These are phyloP conservation scores for Paracoccidioides lutzii DNA, from an alignment of 2,329 filamentous ascomycete genomes.

Conservation along the genomic window DNA sequence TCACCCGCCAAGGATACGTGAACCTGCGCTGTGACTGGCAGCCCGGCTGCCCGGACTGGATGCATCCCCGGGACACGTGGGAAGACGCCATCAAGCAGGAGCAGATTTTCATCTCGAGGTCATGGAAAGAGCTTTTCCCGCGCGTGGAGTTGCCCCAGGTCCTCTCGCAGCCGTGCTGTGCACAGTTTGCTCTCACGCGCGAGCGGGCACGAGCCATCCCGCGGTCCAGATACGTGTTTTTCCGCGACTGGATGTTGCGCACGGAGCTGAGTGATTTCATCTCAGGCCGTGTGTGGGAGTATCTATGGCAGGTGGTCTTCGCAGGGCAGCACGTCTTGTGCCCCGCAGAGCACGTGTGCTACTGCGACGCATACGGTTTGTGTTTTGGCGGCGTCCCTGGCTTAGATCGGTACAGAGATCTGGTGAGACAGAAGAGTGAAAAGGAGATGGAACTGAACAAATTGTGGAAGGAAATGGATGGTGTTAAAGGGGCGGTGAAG, in stretches of 20 bases:
- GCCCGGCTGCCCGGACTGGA: constrained; percentile 47
- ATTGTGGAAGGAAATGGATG: constrained; percentile 30
- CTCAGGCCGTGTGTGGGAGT: constrained; percentile 50
- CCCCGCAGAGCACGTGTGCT: constrained; percentile 43
- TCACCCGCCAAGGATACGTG: constrained; percentile 44
- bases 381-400: constrained; percentile 42
- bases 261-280: constrained; percentile 44
- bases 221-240: constrained; percentile 41
- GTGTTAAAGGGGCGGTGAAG: constrained; percentile 17
- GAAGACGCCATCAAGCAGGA: constrained; percentile 35
- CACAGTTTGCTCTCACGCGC: constrained; percentile 49
- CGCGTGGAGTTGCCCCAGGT: constrained; percentile 33
- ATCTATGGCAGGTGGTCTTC: constrained; percentile 52
- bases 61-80: constrained; percentile 34
- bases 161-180: constrained; percentile 50
- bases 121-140: constrained; percentile 38
- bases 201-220: constrained; percentile 45
- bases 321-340: constrained; percentile 36
- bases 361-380: constrained; percentile 51
- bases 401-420: constrained; percentile 35
- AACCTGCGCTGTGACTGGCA: constrained; percentile 47
- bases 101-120: constrained; percentile 33
- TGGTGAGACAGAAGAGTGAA: constrained; percentile 32
- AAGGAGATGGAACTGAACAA: constrained; percentile 24
- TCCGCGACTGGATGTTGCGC: constrained; percentile 49